Evolutionary conservation across 257 asterid species (phyloP).

Genomic region (Gentiana dahurica): DNA sequence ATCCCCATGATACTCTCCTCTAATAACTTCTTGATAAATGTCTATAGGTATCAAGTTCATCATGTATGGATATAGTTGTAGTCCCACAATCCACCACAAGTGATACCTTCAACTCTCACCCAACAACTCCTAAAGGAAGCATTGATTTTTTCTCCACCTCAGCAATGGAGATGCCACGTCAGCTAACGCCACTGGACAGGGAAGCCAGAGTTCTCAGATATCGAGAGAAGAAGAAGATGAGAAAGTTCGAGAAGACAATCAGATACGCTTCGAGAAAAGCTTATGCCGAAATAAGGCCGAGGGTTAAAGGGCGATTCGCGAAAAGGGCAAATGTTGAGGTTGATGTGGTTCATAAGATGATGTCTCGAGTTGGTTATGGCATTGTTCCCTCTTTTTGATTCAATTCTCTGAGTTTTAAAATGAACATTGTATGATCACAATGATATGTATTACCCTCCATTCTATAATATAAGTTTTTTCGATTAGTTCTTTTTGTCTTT

Average conservation of each 20-base stretch:
- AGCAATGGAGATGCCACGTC: slow-evolving; percentile 32
- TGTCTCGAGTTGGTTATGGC: slow-evolving; percentile 46
- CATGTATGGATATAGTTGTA: slow-evolving; percentile 50
- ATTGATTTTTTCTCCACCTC: slow-evolving; percentile 46
- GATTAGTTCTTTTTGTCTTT: too few relatives aligned
- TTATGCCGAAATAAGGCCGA: slow-evolving; percentile 77
- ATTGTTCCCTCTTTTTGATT: slow-evolving; percentile 46
- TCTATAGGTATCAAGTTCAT: slow-evolving; percentile 39
- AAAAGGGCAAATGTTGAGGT: slow-evolving; percentile 39
- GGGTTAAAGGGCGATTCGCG: slow-evolving; percentile 79
- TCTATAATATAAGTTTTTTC: too few relatives aligned
- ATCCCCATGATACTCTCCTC: too few relatives aligned
- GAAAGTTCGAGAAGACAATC: slow-evolving; percentile 77
- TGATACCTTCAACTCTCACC: slow-evolving; percentile 34
- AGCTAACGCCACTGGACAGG: slow-evolving; percentile 52
- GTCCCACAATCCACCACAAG: slow-evolving; percentile 52
- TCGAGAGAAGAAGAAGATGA: slow-evolving; percentile 73
- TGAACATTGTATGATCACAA: too few relatives aligned
- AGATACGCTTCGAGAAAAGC: slow-evolving; percentile 86
- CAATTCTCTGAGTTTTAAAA: background rate
- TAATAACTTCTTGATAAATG: too few relatives aligned
- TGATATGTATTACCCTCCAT: too few relatives aligned
- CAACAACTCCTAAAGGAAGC: slow-evolving; percentile 45
- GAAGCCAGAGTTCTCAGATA: slow-evolving; percentile 75
- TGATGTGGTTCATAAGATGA: slow-evolving; percentile 42